phyloP scores from a whole-genome alignment of 345 rosid species.

The Pseudoturritis turrita region DNA sequence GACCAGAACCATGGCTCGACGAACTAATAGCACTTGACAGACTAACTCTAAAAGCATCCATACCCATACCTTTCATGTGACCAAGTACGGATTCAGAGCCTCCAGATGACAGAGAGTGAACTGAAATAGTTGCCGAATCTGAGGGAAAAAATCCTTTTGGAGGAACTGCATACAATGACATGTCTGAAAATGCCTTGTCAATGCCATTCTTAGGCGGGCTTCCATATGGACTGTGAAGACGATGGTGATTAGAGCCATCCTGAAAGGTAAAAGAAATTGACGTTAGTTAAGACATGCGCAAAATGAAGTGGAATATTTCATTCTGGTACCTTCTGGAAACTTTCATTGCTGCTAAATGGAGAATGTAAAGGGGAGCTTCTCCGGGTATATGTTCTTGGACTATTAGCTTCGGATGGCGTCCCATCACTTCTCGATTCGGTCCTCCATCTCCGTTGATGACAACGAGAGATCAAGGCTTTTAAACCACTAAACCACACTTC shows the following conservation, averaged over 20 bases:
- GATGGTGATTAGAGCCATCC: constrained; percentile 73
- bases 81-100: constrained; percentile 84
- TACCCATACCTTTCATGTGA: constrained; percentile 62
- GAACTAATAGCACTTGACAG: constrained; percentile 76
- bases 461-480: constrained; percentile 43
- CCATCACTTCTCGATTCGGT: constrained; percentile 44
- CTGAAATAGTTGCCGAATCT: constrained; percentile 75
- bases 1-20: constrained; percentile 46
- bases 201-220: constrained; percentile 92
- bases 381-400: constrained; percentile 85
- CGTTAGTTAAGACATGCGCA: constrained; percentile 4
- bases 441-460: constrained; percentile 38
- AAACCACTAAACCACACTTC: constrained; percentile 68
- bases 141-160: constrained; percentile 74
- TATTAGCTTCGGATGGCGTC: constrained; percentile 60
- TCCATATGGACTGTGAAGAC: constrained; percentile 81
- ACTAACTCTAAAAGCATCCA: constrained; percentile 96
- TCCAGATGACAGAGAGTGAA: constrained; percentile 91
- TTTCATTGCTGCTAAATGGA: constrained; percentile 75
- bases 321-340: constrained; percentile 74
- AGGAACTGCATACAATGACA: constrained; percentile 70
- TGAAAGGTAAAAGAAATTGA: constrained; percentile 26
- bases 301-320: constrained; percentile 3
- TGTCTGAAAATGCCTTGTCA: constrained; percentile 89
- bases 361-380: constrained; percentile 87